A percentile compares a stretch with the other conserved stretches of the same genome.
phyloP scores from a whole-genome alignment of 2,329 filamentous ascomycete species.

The Ceratocystis ficicola region DNA sequence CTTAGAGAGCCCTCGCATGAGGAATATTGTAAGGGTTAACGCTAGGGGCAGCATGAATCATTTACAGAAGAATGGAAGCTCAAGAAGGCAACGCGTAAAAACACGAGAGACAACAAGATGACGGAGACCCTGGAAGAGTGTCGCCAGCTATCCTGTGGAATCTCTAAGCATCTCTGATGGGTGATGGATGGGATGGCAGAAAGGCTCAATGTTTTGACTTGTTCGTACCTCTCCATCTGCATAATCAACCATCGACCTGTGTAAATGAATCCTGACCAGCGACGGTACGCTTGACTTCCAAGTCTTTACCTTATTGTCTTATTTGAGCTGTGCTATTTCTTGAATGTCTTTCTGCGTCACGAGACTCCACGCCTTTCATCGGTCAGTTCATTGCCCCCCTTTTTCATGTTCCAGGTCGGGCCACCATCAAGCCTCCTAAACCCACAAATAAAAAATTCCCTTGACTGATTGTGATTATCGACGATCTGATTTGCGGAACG shows the following conservation, averaged over 20 bases:
- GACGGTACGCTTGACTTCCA: not conserved
- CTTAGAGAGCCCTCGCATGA: not conserved
- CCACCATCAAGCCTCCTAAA: constrained; percentile 4
- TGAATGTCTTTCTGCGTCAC: not conserved
- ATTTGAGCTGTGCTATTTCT: not conserved
- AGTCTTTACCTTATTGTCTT: not conserved
- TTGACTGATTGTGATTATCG: constrained; percentile 12
- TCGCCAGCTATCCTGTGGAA: not conserved
- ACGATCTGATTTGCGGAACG: constrained; percentile 5
- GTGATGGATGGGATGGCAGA: not conserved
- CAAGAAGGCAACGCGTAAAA: constrained; percentile 7
- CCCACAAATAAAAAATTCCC: constrained; percentile 12
- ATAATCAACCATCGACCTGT: no score
- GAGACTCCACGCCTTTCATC: not conserved
- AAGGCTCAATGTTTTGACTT: no score
- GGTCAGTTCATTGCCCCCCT: not conserved
- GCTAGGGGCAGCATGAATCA: not conserved
- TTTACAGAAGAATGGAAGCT: not conserved
- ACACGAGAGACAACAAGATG: not conserved
- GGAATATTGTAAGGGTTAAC: not conserved
- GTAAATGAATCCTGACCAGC: no score
- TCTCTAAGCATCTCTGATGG: not conserved
- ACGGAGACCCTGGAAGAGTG: not conserved
- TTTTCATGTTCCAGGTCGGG: constrained; percentile 7
- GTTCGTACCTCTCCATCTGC: no score